Evolutionary conservation across 257 asterid species (phyloP).

Genomic region (Handroanthus guayacan): DNA sequence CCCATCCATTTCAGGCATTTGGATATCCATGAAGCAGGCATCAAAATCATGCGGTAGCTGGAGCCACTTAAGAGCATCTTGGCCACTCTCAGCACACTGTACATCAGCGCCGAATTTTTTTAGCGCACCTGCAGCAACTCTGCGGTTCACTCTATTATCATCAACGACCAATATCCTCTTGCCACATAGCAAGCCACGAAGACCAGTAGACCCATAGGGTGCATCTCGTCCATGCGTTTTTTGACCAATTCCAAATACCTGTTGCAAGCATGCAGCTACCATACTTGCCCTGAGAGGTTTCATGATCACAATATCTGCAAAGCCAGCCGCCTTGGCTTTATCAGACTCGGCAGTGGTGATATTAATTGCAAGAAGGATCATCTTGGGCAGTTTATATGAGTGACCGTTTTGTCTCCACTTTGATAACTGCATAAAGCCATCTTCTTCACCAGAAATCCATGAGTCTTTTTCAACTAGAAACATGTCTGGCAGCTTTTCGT

Average conservation of each 20-base stretch:
- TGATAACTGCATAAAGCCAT: constrained; percentile 39
- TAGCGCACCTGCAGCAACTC: constrained; percentile 95
- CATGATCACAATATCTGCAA: constrained; percentile 80
- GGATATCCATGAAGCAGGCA: constrained; percentile 98
- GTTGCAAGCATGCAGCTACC: constrained; percentile 89
- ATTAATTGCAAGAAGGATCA: constrained; percentile 88
- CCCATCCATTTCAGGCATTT: constrained; percentile 99
- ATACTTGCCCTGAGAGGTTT: constrained; percentile 89
- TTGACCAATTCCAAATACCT: constrained; percentile 64
- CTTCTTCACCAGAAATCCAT: constrained; percentile 72
- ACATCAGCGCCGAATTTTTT: constrained; percentile 85
- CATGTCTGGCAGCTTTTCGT: constrained; percentile 67
- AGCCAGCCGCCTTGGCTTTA: constrained; percentile 76
- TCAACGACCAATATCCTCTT: constrained; percentile 90
- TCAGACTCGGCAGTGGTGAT: constrained; percentile 61
- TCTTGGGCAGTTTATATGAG: constrained; percentile 57
- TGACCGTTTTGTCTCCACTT: constrained; percentile 64
- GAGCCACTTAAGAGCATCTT: constrained; percentile 76
- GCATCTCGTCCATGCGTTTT: constrained; percentile 51
- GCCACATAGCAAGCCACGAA: constrained; percentile 69
- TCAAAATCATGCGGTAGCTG: constrained; percentile 80
- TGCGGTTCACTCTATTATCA: constrained; percentile 81
- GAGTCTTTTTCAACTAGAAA: constrained; percentile 82
- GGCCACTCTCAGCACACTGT: constrained; percentile 87
- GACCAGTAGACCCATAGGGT: constrained; percentile 44